Conservation (phyloP, 2,329 filamentous ascomycete species). For the Colletotrichum aenigma region DNA sequence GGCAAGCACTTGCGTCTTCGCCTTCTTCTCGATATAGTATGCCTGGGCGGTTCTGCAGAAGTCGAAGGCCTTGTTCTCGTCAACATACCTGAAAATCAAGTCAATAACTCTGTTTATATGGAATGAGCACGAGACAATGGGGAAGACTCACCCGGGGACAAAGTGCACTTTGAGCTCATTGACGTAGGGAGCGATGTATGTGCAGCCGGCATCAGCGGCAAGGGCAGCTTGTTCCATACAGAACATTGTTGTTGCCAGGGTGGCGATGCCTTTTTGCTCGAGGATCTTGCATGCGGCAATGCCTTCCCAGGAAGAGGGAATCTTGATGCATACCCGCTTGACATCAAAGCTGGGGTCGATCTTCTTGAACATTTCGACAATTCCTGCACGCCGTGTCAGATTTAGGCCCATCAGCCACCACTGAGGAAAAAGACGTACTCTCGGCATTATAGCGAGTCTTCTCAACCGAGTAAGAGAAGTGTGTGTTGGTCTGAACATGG, state of each 20-base stretch:
- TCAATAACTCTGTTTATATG: not conserved
- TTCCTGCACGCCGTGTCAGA: conserved; percentile 40
- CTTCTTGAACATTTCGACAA: conserved; percentile 50
- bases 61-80: conserved; percentile 52
- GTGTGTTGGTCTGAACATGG: conserved; percentile 66
- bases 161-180: conserved; percentile 70
- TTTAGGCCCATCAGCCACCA: not conserved
- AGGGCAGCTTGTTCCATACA: conserved; percentile 63
- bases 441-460: conserved; percentile 55
- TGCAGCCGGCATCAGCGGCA: conserved; percentile 61
- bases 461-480: conserved; percentile 52
- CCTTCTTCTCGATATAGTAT: conserved; percentile 49
- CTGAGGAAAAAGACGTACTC: conserved; percentile 39
- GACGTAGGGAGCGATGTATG: conserved; percentile 69
- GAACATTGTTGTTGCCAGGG: conserved; percentile 68
- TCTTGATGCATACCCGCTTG: conserved; percentile 64
- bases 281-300: conserved; percentile 62
- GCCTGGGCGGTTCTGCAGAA: conserved; percentile 56
- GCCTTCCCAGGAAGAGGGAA: conserved; percentile 68
- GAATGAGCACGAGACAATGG: not conserved
- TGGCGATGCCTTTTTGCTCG: conserved; percentile 57
- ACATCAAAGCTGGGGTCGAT: conserved; percentile 47
- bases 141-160: conserved; percentile 45
- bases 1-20: conserved; percentile 56
- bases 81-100: conserved; percentile 43